Base-by-base conservation (phyloP, 768 basidiomycete species). In the Xanthoconium purpureum region DNA sequence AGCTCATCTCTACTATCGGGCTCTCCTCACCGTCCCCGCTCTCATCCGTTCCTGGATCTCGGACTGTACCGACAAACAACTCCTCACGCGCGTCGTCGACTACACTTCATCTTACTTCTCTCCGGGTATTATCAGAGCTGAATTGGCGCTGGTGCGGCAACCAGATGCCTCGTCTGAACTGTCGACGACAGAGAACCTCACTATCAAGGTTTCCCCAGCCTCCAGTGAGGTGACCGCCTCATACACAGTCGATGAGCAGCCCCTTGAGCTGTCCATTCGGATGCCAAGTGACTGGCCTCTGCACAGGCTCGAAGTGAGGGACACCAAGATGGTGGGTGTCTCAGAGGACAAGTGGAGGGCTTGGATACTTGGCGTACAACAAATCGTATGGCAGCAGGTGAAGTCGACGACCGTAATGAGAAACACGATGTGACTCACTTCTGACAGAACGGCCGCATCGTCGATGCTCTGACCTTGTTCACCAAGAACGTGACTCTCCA, bases 241-340 rank as follows among this genome's bases (percentile, higher is more conserved):
- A 17, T 99, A 96, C 66, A 76, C 81, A 33, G 88, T 99, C 2
- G 97, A 99, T 68, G 97, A 99, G 43, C 92, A 98, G 67, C 82
- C 86, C 49, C 82, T 99, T 61, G 96, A 98, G 73, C 85, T 99
- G 55, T 84, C 81, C 38, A 75, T 98, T 58, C 84, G 86, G 63
- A 84, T 98, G 30, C 97, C 97, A 6, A 67, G 73, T 3, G 96
- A 98, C 66, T 99, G 92, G 84, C 97, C 97, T 0, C 75, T 99
- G 36, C 87, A 87, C 60, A 80, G 80, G 43, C 88, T 98, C 29
- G 94, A 95, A 64, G 84, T 98, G n/a, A 83, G 83, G 65, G 95
- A 95, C 58, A 77, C 87, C 38, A 85, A 86, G 67, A 79, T 84
- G 60, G 85, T 97, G 10, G 97, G 94, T 6, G 93, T 98, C 8